phyloP scores from a whole-genome alignment of 306 rosid genomes.

The Rubus idaeus region DNA sequence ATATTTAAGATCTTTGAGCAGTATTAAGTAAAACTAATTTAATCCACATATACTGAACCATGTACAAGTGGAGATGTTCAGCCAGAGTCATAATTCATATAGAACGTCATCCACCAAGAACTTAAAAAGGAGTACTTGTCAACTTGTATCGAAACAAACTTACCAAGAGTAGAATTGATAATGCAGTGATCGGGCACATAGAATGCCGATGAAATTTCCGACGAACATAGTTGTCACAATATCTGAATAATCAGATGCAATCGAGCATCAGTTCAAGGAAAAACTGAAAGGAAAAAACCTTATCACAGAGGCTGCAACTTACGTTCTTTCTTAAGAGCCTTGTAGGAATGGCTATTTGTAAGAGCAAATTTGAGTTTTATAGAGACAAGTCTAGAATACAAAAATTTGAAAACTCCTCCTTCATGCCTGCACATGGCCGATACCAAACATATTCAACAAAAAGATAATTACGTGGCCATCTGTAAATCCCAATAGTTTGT shows the following conservation, averaged over 20 bases:
- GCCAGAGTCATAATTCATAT: not conserved
- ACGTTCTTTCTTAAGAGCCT: slow-evolving; percentile 69
- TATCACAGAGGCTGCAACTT: slow-evolving; percentile 22
- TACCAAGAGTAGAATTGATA: slow-evolving; percentile 98
- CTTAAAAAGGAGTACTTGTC: not conserved
- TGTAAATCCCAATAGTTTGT: not conserved
- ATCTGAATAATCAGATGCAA: slow-evolving; percentile 49
- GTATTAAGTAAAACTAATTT: not conserved
- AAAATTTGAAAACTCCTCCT: slow-evolving; percentile 79
- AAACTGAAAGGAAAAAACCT: not conserved
- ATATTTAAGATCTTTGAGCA: not conserved
- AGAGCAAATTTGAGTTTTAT: slow-evolving; percentile 47
- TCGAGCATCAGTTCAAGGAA: slow-evolving; percentile 23
- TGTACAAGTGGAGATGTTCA: not conserved
- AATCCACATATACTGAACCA: not conserved
- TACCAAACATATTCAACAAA: slow-evolving; percentile 22
- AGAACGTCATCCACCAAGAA: slow-evolving; percentile 18
- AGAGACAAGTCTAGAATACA: slow-evolving; percentile 57
- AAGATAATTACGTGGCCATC: slow-evolving; percentile 3
- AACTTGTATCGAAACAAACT: slow-evolving; percentile 21
- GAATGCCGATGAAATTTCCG: slow-evolving; percentile 88
- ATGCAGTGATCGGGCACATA: slow-evolving; percentile 91
- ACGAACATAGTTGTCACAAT: slow-evolving; percentile 84
- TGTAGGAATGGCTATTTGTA: slow-evolving; percentile 42
- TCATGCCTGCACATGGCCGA: slow-evolving; percentile 67